Percentiles rank a stretch among this genome's conserved stretches.
These are phyloP conservation scores for Porpolomopsis calyptriformis DNA, from an alignment of 768 basidiomycete species.

Conservation along the genomic window DNA sequence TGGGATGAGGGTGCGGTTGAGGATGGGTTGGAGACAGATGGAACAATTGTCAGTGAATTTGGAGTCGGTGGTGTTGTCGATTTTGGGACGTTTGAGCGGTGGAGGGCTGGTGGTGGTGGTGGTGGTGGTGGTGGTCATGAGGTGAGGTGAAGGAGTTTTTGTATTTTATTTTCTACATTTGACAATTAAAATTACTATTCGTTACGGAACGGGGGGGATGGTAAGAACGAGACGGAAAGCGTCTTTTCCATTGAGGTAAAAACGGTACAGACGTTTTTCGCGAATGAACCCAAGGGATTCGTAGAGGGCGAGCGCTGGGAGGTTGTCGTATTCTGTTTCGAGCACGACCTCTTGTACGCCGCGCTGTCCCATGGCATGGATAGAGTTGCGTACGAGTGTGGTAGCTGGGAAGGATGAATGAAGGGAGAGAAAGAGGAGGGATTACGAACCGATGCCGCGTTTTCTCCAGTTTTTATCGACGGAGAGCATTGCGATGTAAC, in stretches of 20 bases:
- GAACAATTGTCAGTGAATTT: slow-evolving; percentile 75
- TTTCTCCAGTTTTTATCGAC: slow-evolving; percentile 78
- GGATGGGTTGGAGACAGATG: slow-evolving; percentile 73
- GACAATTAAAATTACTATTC: slow-evolving; percentile 18
- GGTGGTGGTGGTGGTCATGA: no score
- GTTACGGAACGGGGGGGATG: slow-evolving; percentile 33
- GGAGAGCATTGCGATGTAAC: slow-evolving; percentile 98
- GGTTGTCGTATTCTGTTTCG: slow-evolving; percentile 94
- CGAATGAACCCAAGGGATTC: slow-evolving; percentile 89
- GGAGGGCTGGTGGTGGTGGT: no score
- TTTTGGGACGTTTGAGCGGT: no score
- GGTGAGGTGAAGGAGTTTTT: slow-evolving; percentile 25
- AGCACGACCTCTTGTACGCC: slow-evolving; percentile 90
- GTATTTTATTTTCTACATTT: not conserved
- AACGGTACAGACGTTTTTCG: slow-evolving; percentile 88
- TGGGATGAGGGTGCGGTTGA: slow-evolving; percentile 73
- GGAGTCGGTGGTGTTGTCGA: no score
- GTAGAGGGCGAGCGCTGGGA: slow-evolving; percentile 79
- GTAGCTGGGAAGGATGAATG: slow-evolving; percentile 56
- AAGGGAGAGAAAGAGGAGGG: slow-evolving; percentile 30
- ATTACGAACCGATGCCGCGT: slow-evolving; percentile 77
- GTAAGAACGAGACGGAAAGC: slow-evolving; percentile 76
- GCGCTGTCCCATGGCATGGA: slow-evolving; percentile 71
- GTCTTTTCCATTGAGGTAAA: slow-evolving; percentile 96
- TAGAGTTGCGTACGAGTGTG: slow-evolving; percentile 70